Conservation (phyloP, 441 rosid genomes). For the Kokia cookei region DNA sequence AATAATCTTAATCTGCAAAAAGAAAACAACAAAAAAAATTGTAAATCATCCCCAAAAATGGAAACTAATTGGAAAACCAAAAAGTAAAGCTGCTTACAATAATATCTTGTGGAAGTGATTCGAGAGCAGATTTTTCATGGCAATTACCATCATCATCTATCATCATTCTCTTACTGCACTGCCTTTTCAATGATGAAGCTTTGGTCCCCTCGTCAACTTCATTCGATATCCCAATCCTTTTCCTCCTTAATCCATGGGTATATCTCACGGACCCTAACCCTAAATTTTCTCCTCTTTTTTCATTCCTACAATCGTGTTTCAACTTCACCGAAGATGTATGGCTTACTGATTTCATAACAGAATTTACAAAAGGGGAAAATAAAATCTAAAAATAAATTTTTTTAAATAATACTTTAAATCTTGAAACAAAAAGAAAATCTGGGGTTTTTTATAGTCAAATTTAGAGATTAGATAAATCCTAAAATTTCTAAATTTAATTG, state of each 20-base stretch:
- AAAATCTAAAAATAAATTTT: neutral
- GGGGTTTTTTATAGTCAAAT: neutral
- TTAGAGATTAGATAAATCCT: constrained; percentile 1
- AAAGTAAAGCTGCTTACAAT: constrained; percentile 38
- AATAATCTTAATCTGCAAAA: constrained; percentile 52
- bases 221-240: constrained; percentile 46
- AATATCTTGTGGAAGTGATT: constrained; percentile 67
- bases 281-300: constrained; percentile 14
- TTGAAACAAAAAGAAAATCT: neutral
- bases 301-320: constrained; percentile 14
- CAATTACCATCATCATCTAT: neutral
- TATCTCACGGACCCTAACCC: constrained; percentile 44
- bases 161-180: constrained; percentile 22
- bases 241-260: constrained; percentile 60
- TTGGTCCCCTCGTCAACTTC: constrained; percentile 4
- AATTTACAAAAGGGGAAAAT: neutral
- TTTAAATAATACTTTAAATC: neutral
- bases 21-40: neutral
- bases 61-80: neutral
- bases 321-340: constrained; percentile 26
- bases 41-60: neutral
- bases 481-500: constrained; percentile 11
- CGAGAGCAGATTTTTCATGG: constrained; percentile 39
- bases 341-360: constrained; percentile 10
- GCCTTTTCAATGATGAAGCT: constrained; percentile 49